phyloP scores from a whole-genome alignment of 495 filamentous ascomycete species.

The Aspergillus wentii region DNA sequence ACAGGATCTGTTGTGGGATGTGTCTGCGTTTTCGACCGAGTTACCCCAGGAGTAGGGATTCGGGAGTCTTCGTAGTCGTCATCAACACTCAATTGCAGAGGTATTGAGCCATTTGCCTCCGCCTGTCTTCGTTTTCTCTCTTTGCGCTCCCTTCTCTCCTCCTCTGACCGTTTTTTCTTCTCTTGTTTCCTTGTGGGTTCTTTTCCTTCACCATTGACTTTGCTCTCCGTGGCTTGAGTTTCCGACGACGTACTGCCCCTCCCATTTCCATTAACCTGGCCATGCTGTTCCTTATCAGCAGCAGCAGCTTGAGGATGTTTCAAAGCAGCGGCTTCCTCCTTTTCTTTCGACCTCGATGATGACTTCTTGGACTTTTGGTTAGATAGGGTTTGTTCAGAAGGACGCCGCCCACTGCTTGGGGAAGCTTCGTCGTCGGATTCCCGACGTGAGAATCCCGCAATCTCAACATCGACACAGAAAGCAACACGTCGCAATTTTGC shows the following conservation, averaged over 20 bases:
- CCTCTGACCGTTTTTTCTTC: slow-evolving; percentile 88
- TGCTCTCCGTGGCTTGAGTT: slow-evolving; percentile 16
- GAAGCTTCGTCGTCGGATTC: slow-evolving; percentile 37
- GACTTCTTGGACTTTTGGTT: slow-evolving; percentile 49
- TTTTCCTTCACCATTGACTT: slow-evolving; percentile 33
- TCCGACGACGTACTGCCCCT: slow-evolving; percentile 16
- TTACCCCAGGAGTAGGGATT: slow-evolving; percentile 16
- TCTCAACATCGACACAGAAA: slow-evolving; percentile 96
- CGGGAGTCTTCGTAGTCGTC: slow-evolving; percentile 41
- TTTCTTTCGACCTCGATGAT: slow-evolving; percentile 58
- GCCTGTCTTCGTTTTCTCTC: slow-evolving; percentile 75
- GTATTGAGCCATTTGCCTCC: slow-evolving; percentile 75
- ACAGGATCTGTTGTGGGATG: slow-evolving; percentile 85
- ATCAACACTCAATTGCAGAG: slow-evolving; percentile 67
- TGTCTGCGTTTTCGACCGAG: slow-evolving; percentile 51
- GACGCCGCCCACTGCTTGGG: slow-evolving; percentile 22
- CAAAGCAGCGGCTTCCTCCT: slow-evolving; percentile 61
- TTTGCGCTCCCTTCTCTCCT: slow-evolving; percentile 79
- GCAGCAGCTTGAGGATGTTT: slow-evolving; percentile 56
- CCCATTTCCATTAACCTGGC: slow-evolving; percentile 17
- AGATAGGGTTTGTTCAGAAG: slow-evolving; percentile 17
- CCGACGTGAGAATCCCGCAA: slow-evolving; percentile 61
- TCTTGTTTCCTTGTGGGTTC: slow-evolving; percentile 70
- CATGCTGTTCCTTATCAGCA: slow-evolving; percentile 50
- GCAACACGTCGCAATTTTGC: slow-evolving; percentile 80